Evolutionary conservation across 1,284 basidiomycete species (phyloP).

Genomic region (Cutaneotrichosporon sp.): DNA sequence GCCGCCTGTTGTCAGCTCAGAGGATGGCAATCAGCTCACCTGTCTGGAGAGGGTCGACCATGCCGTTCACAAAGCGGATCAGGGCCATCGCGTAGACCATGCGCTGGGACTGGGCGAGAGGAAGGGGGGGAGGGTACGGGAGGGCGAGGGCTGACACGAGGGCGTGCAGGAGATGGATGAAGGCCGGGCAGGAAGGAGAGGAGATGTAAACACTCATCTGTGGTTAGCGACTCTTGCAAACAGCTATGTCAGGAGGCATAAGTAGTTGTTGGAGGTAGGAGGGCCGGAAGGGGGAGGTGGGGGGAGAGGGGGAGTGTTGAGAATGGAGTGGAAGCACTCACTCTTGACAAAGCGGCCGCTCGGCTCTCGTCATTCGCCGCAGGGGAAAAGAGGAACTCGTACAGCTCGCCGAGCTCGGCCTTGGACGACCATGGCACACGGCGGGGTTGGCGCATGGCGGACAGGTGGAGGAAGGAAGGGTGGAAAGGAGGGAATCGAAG

Average conservation of each 20-base stretch:
- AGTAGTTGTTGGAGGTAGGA: too few species aligned
- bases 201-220: slow-evolving; percentile 67
- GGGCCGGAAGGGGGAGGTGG: background rate
- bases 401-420: slow-evolving; percentile 75
- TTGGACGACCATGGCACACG: slow-evolving; percentile 78
- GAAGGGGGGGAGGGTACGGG: slow-evolving; percentile 57
- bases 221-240: slow-evolving; percentile 6
- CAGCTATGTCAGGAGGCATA: too few species aligned
- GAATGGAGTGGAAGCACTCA: slow-evolving; percentile 52
- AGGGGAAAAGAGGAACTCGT: slow-evolving; percentile 73
- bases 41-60: slow-evolving; percentile 89
- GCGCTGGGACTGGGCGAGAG: slow-evolving; percentile 56
- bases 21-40: slow-evolving; percentile 56
- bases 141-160: slow-evolving; percentile 65
- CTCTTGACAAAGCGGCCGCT: slow-evolving; percentile 66
- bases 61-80: slow-evolving; percentile 86
- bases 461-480: background rate
- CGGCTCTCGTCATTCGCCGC: slow-evolving; percentile 62
- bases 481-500: background rate
- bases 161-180: slow-evolving; percentile 58
- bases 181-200: slow-evolving; percentile 71
- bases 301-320: background rate
- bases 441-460: slow-evolving; percentile 72
- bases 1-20: slow-evolving; percentile 26
- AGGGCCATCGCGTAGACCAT: slow-evolving; percentile 67